phyloP scores from a whole-genome alignment of 208 protist species.

The Leishmania mexicana region DNA sequence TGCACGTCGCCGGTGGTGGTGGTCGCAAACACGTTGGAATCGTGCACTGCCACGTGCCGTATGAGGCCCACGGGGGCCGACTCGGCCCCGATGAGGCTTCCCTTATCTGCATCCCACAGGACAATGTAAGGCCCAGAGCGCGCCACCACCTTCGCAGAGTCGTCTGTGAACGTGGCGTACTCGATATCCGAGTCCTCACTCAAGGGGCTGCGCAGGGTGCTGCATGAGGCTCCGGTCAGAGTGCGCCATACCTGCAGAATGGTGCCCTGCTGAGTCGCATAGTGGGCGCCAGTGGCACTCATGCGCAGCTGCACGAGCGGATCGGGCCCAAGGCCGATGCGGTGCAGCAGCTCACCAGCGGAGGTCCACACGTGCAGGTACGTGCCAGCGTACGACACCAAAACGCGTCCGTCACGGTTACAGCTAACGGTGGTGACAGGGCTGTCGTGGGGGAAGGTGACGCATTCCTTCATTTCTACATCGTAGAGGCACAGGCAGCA shows the following conservation, averaged over 20 bases:
- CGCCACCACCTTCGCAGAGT: constrained; percentile 60
- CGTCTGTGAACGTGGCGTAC: constrained; percentile 60
- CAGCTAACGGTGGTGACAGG: constrained; percentile 52
- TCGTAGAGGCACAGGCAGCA: constrained; percentile 60
- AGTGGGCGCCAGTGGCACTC: constrained; percentile 52
- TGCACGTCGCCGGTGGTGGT: constrained; percentile 62
- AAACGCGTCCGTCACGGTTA: constrained; percentile 60
- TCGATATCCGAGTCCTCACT: constrained; percentile 34
- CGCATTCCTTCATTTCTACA: constrained; percentile 26
- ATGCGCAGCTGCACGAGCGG: constrained; percentile 65
- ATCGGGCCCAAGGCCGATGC: constrained; percentile 51
- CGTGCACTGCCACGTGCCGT: constrained; percentile 53
- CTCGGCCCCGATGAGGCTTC: constrained; percentile 50
- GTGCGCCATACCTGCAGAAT: constrained; percentile 68
- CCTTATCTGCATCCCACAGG: constrained; percentile 64
- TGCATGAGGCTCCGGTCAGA: constrained; percentile 40
- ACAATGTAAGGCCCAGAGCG: constrained; percentile 45
- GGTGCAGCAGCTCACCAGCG: constrained; percentile 67
- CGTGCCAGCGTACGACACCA: constrained; percentile 62
- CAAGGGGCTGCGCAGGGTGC: constrained; percentile 41
- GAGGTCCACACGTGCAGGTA: constrained; percentile 76
- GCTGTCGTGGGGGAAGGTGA: constrained; percentile 60
- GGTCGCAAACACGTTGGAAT: constrained; percentile 48
- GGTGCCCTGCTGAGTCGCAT: constrained; percentile 59
- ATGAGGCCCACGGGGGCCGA: constrained; percentile 52